These are phyloP conservation scores for Fusarium sororula DNA, from an alignment of 2,329 filamentous ascomycete genomes.

Conservation along the genomic window DNA sequence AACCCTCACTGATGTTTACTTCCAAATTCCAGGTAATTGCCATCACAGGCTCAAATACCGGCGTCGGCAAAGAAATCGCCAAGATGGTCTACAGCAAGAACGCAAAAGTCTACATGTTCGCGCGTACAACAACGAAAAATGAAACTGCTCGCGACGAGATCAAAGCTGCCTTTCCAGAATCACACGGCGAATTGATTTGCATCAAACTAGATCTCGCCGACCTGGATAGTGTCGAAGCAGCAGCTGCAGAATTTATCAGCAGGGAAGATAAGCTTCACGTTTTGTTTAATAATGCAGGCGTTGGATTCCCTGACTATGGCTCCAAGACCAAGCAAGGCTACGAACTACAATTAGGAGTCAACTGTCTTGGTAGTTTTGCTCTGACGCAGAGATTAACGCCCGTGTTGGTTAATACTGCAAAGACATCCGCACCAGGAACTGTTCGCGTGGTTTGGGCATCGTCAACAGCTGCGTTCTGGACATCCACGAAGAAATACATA, in stretches of 20 bases:
- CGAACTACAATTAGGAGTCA: slow-evolving; percentile 55
- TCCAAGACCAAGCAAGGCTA: slow-evolving; percentile 51
- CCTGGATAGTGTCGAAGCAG: slow-evolving; percentile 42
- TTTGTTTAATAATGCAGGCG: slow-evolving; percentile 55
- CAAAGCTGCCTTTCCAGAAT: slow-evolving; percentile 45
- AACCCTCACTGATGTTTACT: not conserved
- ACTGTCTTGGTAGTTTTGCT: slow-evolving; percentile 52
- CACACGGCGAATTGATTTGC: slow-evolving; percentile 51
- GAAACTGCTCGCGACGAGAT: slow-evolving; percentile 55
- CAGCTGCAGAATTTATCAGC: slow-evolving; percentile 37
- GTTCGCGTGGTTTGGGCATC: slow-evolving; percentile 49
- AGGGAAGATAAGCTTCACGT: slow-evolving; percentile 46
- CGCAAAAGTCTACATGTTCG: slow-evolving; percentile 63
- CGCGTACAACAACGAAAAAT: slow-evolving; percentile 55
- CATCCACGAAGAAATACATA: slow-evolving; percentile 24
- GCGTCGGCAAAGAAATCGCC: slow-evolving; percentile 60
- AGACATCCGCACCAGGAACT: slow-evolving; percentile 35
- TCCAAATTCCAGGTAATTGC: slow-evolving; percentile 53
- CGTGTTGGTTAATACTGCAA: slow-evolving; percentile 45
- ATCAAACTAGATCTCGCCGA: slow-evolving; percentile 55
- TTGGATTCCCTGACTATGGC: slow-evolving; percentile 50
- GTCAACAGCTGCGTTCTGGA: slow-evolving; percentile 34
- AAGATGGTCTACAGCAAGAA: slow-evolving; percentile 63
- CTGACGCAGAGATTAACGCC: slow-evolving; percentile 52
- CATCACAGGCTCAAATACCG: slow-evolving; percentile 54